Base-by-base conservation (phyloP, 176 grass and related monocot genomes). In the Ensete ventricosum region DNA sequence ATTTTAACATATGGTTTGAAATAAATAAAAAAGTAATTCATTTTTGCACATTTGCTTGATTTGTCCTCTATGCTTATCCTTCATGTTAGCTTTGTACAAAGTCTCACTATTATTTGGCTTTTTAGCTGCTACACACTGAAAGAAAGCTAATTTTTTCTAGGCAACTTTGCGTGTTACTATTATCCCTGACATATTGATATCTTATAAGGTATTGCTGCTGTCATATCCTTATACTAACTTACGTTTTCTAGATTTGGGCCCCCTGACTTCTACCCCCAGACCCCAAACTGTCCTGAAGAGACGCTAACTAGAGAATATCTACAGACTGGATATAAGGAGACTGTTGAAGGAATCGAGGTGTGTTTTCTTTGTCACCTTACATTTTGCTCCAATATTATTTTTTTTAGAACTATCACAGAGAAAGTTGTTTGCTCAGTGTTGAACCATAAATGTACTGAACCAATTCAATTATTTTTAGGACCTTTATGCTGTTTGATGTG, bases 271-370 rank as follows among this genome's bases (percentile, higher is more conserved):
- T 99, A 89, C 79, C 96, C 96, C 34, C 96, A 95, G 83, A 88
- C 91, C 9, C 76, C 83, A 73, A 89, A 84, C 80, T 99, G 96
- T 86, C 96, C 91, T 57, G 96, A 99, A 88, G 96, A 99, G 85
- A 99, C 86, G 16, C 81, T 95, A 81, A 99, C 87, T 55, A 99
- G 71, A 91, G 96, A 99, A 78, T 95, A 95, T 88, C 84, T 91
- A 19, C 91, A 92, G 82, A 74, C 76, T 75, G 96, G 96, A 64
- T 99, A 99, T 71, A 99, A 99, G 69, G 96, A 99, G 79, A 95
- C 96, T 49, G 88, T 95, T 81, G 96, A 92, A 81, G 96, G 96
- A 88, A 99, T 99, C 49, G 96, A 99, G 96, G 96, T 95, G 75
- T 54, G 88, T 82, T 73, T 76, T 43, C 34, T 13, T 34, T 80